Percentiles rank a stretch among this genome's conserved stretches.
Conservation (phyloP, 208 protist species). For the Acanthamoeba lenticulata region DNA sequence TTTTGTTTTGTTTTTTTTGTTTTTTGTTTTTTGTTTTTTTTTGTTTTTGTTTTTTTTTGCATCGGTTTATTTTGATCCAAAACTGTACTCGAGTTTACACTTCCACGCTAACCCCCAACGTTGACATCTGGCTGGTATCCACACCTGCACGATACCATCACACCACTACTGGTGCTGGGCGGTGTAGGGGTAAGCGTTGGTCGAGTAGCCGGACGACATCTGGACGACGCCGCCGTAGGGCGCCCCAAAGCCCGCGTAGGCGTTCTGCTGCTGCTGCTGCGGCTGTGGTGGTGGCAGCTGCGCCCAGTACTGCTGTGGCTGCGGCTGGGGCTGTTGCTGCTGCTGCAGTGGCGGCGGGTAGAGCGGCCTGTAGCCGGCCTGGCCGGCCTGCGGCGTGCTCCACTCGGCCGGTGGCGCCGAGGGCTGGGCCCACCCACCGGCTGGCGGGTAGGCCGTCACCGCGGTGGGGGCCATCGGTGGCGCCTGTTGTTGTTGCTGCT, state of each 20-base stretch:
- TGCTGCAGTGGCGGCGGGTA: background rate
- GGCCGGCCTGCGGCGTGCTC: background rate
- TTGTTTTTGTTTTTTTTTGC: too few relatives aligned
- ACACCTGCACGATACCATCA: too few relatives aligned
- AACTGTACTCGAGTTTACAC: too few relatives aligned
- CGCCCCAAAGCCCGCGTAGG: background rate
- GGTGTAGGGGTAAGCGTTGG: background rate
- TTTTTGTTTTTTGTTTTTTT: too few relatives aligned
- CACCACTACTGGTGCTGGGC: background rate
- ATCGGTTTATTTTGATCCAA: too few relatives aligned
- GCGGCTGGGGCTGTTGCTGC: background rate
- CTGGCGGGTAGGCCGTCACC: background rate
- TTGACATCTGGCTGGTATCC: too few relatives aligned
- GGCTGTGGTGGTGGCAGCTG: background rate
- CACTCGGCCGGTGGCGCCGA: background rate
- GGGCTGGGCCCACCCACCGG: background rate
- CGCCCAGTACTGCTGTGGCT: background rate
- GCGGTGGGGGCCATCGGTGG: too few relatives aligned
- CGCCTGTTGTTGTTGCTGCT: background rate
- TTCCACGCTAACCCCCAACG: too few relatives aligned
- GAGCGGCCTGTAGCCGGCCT: background rate
- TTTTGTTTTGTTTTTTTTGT: too few relatives aligned
- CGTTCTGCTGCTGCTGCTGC: background rate
- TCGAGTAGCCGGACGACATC: slow-evolving; percentile 1
- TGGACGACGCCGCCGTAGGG: slow-evolving; percentile 8